phyloP scores from a whole-genome alignment of 2,329 filamentous ascomycete genomes.

The Cladosporium sp. region DNA sequence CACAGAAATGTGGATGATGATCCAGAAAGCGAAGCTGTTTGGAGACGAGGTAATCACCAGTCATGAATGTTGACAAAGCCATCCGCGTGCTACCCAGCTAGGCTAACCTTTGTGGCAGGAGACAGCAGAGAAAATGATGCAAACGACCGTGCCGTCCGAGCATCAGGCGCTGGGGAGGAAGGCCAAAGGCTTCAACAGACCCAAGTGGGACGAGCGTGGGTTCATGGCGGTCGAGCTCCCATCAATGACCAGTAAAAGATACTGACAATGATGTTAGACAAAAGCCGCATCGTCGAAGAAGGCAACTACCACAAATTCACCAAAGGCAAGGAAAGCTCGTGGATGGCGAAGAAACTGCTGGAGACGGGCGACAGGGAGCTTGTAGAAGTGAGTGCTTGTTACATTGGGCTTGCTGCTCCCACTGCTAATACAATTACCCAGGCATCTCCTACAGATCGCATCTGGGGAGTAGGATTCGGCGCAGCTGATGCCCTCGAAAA shows the following conservation, averaged over 20 bases:
- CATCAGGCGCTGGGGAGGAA: conserved; percentile 58
- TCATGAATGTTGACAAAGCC: too few species aligned
- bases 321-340: conserved; percentile 39
- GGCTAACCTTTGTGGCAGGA: conserved; percentile 25
- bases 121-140: conserved; percentile 52
- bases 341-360: conserved; percentile 53
- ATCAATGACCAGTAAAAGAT: too few species aligned
- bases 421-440: conserved; percentile 22
- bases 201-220: conserved; percentile 50
- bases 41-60: conserved; percentile 37
- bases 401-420: background rate
- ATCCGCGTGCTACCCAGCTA: too few species aligned
- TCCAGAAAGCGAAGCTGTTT: conserved; percentile 46
- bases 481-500: conserved; percentile 51
- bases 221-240: too few species aligned
- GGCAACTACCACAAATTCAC: conserved; percentile 64
- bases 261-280: conserved; percentile 36
- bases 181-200: conserved; percentile 54
- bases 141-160: conserved; percentile 46
- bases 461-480: conserved; percentile 67
- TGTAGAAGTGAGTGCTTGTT: conserved; percentile 55
- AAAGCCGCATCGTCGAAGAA: conserved; percentile 56
- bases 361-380: conserved; percentile 61
- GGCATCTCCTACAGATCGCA: conserved; percentile 55
- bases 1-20: conserved; percentile 53